Evolutionary conservation across 805 yeast species (phyloP), one percentile per base, ranked within the genome.

Genomic region (Metschnikowia proteae): DNA sequence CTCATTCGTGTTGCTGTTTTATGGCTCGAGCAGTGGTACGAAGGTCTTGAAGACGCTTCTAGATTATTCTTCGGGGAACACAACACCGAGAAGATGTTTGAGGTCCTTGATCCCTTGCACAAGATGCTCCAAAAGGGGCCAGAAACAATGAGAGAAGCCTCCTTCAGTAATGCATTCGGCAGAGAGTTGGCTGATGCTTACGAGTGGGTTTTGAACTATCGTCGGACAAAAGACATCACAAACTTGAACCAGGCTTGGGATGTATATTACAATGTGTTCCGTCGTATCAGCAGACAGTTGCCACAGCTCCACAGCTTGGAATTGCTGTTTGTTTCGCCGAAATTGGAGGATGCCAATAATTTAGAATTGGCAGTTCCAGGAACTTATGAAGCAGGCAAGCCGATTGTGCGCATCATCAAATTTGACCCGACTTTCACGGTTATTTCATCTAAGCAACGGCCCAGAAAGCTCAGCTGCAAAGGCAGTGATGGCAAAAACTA

Each of bases 1-100:
- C 78, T 94, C 48, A 91, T 94, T 53, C 75, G 98, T 56, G 96
- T 90, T 13, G 97, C 98, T 1, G 97, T 92, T 3, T 68, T 94
- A 51, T 91, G 99, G 97, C 96, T 90, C 60, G 99, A 94, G 61
- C 85, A 86, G 63, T 94, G 99, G 99, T 91, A 90, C 58, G 98
- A 92, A 68, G 97, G 96, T 2, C 74, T 94, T 30, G 99, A 94
- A 63, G 97, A 94, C 70, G 99, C 99, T 0, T 90, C 97, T 3
- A 76, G 97, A 50, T 78, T 87, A 45, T 94, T 85, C 71, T 92
- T 90, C 66, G 96, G 95, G 32, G 99, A 94, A 53, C 94, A 89
- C 58, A 90, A 94, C 61, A 86, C 92, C 9, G 96, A 90, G 47
- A 90, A 88, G 65, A 94, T 94, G 98, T 87, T 88, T 67, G 83